Evolutionary conservation across 257 asterid genomes (phyloP), one percentile per base, ranked within the genome.

Genomic region (Catharanthus roseus): DNA sequence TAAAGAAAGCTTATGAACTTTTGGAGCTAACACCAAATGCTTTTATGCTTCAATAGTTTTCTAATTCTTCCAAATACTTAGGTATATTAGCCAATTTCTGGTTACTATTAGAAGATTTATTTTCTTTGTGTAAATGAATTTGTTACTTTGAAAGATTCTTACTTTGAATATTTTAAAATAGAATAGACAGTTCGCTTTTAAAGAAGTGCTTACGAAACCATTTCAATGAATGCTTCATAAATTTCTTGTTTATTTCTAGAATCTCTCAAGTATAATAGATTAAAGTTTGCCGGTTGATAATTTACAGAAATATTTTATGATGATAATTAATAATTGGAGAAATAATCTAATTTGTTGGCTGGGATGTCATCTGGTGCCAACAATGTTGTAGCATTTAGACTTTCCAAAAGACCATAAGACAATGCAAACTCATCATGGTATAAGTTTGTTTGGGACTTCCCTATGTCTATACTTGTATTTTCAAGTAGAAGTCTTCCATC

Each of bases 321-420:
- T 10, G 33, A 29, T 49, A 18, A 12, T 15, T 45, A 44, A 68
- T 33, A n/a, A 31, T 12, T 41, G 12, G 12, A 38, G n/a, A 38
- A 63, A 39, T 3, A 63, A 39, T 3, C 10, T 49, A 54, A 2
- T 7, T 7, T 72, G 69, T 63, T 91, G 99, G 99, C 91, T 21
- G 97, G 99, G 55, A 93, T 93, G 79, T 93, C 99, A 10, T 93
- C 99, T 1, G 99, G 99, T 19, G 99, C 99, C 11, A 93, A 93
- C 74, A 93, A 96, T 5, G 96, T 91, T 53, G 97, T 97, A 7
- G 97, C 99, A 45, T 88, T 89, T 21, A 80, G 82, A 23, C 95
- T 93, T 24, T n/a, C n/a, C n/a, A n/a, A n/a, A n/a, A n/a, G n/a
- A n/a, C n/a, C n/a, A n/a, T n/a, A n/a, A n/a, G n/a, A n/a, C n/a